Evolutionary conservation across 73 alveolate species (phyloP).

Genomic region (Paramecium bursaria): DNA sequence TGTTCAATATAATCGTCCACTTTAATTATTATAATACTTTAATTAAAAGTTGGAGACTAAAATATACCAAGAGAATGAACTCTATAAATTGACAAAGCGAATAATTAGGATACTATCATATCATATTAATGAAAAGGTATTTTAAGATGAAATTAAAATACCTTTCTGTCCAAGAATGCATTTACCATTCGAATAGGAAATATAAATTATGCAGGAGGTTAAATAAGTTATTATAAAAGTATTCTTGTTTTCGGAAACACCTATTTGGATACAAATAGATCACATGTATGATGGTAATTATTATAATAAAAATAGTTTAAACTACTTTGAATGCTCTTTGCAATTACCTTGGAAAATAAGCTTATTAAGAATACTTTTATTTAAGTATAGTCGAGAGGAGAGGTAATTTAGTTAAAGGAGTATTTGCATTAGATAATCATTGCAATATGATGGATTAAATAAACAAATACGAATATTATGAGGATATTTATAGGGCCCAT

Average conservation of each 20-base stretch:
- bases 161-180: constrained; percentile 23
- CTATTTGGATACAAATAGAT: constrained; percentile 30
- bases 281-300: too few relatives aligned
- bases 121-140: not conserved
- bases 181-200: constrained; percentile 8
- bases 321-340: too few relatives aligned
- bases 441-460: too few relatives aligned
- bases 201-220: constrained; percentile 3
- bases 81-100: not conserved
- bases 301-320: too few relatives aligned
- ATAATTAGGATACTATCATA: not conserved
- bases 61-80: not conserved
- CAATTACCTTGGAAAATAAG: too few relatives aligned
- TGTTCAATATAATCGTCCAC: not conserved
- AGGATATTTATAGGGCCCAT: too few relatives aligned
- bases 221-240: not conserved
- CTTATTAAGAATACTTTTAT: too few relatives aligned
- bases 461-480: too few relatives aligned
- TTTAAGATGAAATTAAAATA: constrained; percentile 10
- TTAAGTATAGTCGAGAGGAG: too few relatives aligned
- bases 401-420: too few relatives aligned
- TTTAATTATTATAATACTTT: not conserved
- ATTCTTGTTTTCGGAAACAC: constrained; percentile 6
- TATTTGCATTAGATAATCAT: too few relatives aligned
- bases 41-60: constrained; percentile 5